Evolutionary conservation across 305 asterid species (phyloP).

Genomic region (Solanum hybrid): DNA sequence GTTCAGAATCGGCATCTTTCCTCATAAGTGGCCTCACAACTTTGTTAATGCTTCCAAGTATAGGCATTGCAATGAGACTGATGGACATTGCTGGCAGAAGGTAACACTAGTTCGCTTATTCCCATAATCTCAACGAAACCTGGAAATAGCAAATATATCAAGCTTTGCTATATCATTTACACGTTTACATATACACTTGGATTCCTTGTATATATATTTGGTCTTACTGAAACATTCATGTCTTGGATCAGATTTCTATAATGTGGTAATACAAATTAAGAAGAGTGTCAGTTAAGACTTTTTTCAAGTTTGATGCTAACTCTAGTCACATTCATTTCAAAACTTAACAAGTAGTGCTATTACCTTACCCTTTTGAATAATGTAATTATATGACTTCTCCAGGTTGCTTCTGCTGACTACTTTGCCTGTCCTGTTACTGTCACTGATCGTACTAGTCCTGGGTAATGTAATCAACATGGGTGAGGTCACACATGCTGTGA

Average conservation of each 20-base stretch:
- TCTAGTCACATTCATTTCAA: not conserved
- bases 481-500: conserved; percentile 45
- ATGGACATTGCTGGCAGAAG: conserved; percentile 97
- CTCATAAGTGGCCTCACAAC: conserved; percentile 82
- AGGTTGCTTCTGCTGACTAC: conserved; percentile 85
- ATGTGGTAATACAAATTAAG: not conserved
- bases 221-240: not conserved
- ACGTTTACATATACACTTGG: not conserved
- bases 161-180: not conserved
- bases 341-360: not conserved
- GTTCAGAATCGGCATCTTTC: conserved; percentile 77
- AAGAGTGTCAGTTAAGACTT: not conserved
- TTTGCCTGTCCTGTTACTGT: conserved; percentile 49
- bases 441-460: conserved; percentile 59
- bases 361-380: not conserved
- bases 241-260: not conserved
- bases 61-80: conserved; percentile 84
- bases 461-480: conserved; percentile 56
- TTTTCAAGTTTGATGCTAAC: not conserved
- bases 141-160: not conserved
- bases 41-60: conserved; percentile 88
- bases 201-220: not conserved
- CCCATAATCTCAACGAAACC: not conserved
- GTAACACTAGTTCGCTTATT: conserved; percentile 22
- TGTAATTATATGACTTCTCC: conserved; percentile 1